Percentiles rank a stretch among this genome's conserved stretches.
These are phyloP conservation scores for Furcasterigmium sp. DNA, from an alignment of 2,329 filamentous ascomycete genomes.

Conservation along the genomic window DNA sequence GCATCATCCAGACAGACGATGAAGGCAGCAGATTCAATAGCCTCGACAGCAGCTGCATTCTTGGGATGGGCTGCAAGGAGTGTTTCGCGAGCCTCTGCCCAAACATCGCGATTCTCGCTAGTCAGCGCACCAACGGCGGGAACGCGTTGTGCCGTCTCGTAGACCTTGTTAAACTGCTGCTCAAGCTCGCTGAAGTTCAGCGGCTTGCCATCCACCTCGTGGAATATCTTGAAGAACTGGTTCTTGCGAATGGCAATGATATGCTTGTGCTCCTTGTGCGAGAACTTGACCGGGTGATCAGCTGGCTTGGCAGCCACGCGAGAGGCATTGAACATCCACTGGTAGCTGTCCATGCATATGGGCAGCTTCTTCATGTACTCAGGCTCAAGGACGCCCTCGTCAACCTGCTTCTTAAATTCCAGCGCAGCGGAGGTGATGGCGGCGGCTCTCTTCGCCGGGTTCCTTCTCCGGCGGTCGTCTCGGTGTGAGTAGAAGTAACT, in stretches of 20 bases:
- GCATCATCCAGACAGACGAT: conserved; percentile 91
- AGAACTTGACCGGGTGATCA: conserved; percentile 80
- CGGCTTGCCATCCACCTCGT: conserved; percentile 77
- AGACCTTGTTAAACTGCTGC: conserved; percentile 80
- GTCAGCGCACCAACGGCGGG: conserved; percentile 81
- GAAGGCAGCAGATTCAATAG: conserved; percentile 86
- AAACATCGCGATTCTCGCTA: conserved; percentile 87
- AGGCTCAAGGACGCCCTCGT: conserved; percentile 76
- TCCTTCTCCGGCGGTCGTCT: conserved; percentile 81
- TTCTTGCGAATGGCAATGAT: conserved; percentile 91
- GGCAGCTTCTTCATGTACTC: conserved; percentile 99
- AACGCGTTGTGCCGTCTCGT: conserved; percentile 65
- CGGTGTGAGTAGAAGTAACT: conserved; percentile 99
- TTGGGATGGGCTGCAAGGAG: conserved; percentile 71
- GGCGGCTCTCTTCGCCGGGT: conserved; percentile 89
- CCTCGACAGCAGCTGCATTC: conserved; percentile 73
- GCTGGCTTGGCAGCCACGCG: conserved; percentile 77
- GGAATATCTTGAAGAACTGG: conserved; percentile 88
- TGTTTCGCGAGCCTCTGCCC: conserved; percentile 75
- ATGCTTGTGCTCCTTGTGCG: conserved; percentile 71
- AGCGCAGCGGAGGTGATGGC: conserved; percentile 81
- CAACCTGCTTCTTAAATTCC: conserved; percentile 93
- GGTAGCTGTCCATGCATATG: conserved; percentile 96
- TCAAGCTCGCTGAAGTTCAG: conserved; percentile 88
- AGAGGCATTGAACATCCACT: conserved; percentile 97